Conservation (phyloP, 2,329 filamentous ascomycete genomes). For the Mycogone perniciosa region DNA sequence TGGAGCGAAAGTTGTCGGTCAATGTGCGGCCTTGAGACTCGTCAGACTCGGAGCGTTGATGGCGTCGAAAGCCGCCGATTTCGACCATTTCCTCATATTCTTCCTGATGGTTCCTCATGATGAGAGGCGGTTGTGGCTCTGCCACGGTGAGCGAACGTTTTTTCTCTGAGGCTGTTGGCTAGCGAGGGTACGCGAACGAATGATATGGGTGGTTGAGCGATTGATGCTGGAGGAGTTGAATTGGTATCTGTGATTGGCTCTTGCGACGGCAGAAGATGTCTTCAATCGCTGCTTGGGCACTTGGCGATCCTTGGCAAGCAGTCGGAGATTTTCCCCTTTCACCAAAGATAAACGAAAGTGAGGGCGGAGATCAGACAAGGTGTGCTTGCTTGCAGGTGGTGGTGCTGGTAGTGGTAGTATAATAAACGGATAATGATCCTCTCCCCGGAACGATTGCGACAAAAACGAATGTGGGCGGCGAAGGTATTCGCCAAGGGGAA, state of each 20-base stretch:
- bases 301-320: neutral
- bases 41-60: slow-evolving; percentile 11
- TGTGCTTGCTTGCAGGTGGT: neutral
- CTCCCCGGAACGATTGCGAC: neutral
- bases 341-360: slow-evolving; percentile 7
- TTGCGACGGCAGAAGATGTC: no score
- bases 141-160: slow-evolving; percentile 5
- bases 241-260: no score
- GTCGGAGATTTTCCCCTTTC: slow-evolving; percentile 1
- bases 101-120: slow-evolving; percentile 17
- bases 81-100: slow-evolving; percentile 18
- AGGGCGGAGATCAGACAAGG: neutral
- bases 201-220: neutral
- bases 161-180: neutral
- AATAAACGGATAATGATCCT: neutral
- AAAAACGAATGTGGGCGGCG: slow-evolving; percentile 12
- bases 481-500: slow-evolving; percentile 4
- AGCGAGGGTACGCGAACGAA: neutral
- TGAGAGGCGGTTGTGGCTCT: slow-evolving; percentile 8
- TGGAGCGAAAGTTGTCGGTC: slow-evolving; percentile 9
- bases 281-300: no score
- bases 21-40: slow-evolving; percentile 9
- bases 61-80: slow-evolving; percentile 13
- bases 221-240: neutral
- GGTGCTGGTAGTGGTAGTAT: neutral